These are phyloP conservation scores for Sechiopsis laciniata DNA, from an alignment of 306 rosid species.

Conservation along the genomic window DNA sequence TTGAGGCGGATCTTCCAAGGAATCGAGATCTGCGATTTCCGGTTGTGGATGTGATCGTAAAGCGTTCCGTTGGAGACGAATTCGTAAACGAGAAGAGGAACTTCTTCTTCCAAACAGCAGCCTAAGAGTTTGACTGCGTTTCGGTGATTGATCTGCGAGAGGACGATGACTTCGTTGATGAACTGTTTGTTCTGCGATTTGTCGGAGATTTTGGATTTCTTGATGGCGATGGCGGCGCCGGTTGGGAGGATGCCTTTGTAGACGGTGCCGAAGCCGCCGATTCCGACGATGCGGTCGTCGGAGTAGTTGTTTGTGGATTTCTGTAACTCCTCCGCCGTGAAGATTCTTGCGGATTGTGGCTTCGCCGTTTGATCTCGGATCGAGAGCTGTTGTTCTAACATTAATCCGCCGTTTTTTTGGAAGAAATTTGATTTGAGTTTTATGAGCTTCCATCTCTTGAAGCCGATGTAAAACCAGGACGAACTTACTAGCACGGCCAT, in stretches of 20 bases:
- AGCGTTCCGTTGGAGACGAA: slow-evolving; percentile 34
- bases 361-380: neutral
- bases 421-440: slow-evolving; percentile 26
- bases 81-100: slow-evolving; percentile 42
- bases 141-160: slow-evolving; percentile 37
- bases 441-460: slow-evolving; percentile 27
- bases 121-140: slow-evolving; percentile 40
- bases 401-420: slow-evolving; percentile 32
- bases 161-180: slow-evolving; percentile 34
- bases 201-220: slow-evolving; percentile 30
- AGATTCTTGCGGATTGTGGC: slow-evolving; percentile 25
- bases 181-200: slow-evolving; percentile 30
- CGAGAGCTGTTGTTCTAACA: slow-evolving; percentile 26
- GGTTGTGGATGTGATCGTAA: slow-evolving; percentile 23
- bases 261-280: slow-evolving; percentile 34
- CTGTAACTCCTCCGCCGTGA: slow-evolving; percentile 15
- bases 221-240: slow-evolving; percentile 27
- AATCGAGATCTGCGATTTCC: neutral
- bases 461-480: slow-evolving; percentile 24
- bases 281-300: slow-evolving; percentile 28
- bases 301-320: slow-evolving; percentile 35
- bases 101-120: slow-evolving; percentile 35
- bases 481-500: slow-evolving; percentile 16
- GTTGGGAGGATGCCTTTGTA: slow-evolving; percentile 25
- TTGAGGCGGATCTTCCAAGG: slow-evolving; percentile 32